These are phyloP conservation scores for Paratinospora sagittata DNA, from an alignment of 164 flowering plant species.

Conservation along the genomic window DNA sequence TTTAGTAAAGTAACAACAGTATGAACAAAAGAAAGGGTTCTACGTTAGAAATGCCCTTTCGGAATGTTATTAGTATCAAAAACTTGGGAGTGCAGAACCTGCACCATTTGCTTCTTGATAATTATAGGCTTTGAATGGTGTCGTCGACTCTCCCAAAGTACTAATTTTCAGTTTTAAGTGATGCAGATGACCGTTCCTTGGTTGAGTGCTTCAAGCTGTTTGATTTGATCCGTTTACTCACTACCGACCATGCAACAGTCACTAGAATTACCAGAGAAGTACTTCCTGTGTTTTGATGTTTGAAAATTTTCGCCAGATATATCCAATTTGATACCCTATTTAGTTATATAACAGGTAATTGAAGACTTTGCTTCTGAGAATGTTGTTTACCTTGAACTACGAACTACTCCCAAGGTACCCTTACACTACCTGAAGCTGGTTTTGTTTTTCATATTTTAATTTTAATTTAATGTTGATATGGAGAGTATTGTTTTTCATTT, in stretches of 20 bases:
- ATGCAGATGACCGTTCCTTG: constrained; percentile 66
- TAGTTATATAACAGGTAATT: constrained; percentile 49
- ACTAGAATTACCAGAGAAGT: constrained; percentile 93
- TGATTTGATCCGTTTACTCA: constrained; percentile 77
- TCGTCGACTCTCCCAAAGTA: neutral
- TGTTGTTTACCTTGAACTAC: constrained; percentile 78
- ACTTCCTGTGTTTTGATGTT: neutral
- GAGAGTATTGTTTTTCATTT: constrained; percentile 6
- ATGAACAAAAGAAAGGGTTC: too few relatives aligned
- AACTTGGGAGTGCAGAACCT: too few relatives aligned
- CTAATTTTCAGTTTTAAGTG: neutral
- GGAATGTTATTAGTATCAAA: too few relatives aligned
- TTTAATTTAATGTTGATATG: neutral
- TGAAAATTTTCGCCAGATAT: neutral
- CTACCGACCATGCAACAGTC: constrained; percentile 76
- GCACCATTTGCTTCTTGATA: too few relatives aligned
- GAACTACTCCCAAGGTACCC: constrained; percentile 95
- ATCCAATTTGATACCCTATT: neutral
- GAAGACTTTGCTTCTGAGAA: constrained; percentile 98
- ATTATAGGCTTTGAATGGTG: too few relatives aligned
- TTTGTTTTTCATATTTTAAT: neutral
- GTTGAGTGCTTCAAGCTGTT: constrained; percentile 84
- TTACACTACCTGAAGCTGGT: neutral
- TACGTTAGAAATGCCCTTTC: too few relatives aligned
- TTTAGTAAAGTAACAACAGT: too few relatives aligned